phyloP scores from a whole-genome alignment of 805 yeast species.

The Grigorovia transvaalensis region DNA sequence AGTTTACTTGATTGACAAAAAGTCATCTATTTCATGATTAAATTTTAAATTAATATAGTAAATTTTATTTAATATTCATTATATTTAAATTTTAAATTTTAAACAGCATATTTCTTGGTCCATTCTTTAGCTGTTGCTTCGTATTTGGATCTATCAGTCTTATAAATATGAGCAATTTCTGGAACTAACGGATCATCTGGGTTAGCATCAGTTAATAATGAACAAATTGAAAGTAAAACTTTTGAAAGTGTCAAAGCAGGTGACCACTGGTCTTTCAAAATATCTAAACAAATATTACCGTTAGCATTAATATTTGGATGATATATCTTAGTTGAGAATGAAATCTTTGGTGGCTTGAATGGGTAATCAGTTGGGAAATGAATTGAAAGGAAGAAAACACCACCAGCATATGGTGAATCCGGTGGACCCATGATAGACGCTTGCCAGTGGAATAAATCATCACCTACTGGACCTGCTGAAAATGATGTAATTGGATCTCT shows the following conservation, averaged over 20 bases:
- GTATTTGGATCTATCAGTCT: slow-evolving; percentile 85
- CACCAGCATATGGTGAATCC: slow-evolving; percentile 83
- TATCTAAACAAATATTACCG: slow-evolving; percentile 94
- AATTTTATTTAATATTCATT: no score
- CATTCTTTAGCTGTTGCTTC: slow-evolving; percentile 97
- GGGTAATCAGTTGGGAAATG: slow-evolving; percentile 99
- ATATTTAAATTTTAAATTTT: slow-evolving; percentile 8
- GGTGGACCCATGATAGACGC: slow-evolving; percentile 99
- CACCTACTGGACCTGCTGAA: slow-evolving; percentile 98
- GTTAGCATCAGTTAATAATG: slow-evolving; percentile 92
- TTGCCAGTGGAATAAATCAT: slow-evolving; percentile 97
- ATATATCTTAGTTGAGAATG: slow-evolving; percentile 89
- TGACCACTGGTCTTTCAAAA: slow-evolving; percentile 97
- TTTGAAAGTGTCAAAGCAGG: slow-evolving; percentile 96
- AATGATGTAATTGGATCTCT: slow-evolving; percentile 99
- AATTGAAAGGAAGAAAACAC: slow-evolving; percentile 90
- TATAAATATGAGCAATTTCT: slow-evolving; percentile 93
- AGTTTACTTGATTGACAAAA: neutral
- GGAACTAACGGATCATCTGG: slow-evolving; percentile 99
- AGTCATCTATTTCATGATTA: neutral
- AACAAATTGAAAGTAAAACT: slow-evolving; percentile 88
- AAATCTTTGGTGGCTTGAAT: slow-evolving; percentile 92
- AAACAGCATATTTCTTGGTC: slow-evolving; percentile 97
- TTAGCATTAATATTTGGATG: slow-evolving; percentile 95
- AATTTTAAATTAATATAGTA: no score